Percentiles rank a stretch among this genome's conserved stretches.
These are phyloP conservation scores for Cinnamomum chago DNA, from an alignment of 164 flowering plant genomes.

Conservation along the genomic window DNA sequence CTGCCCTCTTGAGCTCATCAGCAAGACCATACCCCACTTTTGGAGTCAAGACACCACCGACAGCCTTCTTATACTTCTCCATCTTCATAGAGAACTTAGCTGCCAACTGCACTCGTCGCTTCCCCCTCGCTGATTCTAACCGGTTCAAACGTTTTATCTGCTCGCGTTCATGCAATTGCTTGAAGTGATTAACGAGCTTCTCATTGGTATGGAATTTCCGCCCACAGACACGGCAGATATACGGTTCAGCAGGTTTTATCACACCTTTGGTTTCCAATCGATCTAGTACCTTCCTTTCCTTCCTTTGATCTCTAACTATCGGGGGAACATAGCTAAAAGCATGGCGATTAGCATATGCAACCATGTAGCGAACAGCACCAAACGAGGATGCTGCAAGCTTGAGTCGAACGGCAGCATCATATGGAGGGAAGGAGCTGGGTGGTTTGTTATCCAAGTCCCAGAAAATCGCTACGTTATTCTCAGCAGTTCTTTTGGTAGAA, in stretches of 20 bases:
- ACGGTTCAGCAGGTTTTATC: constrained; percentile 37
- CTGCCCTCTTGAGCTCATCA: constrained; percentile 76
- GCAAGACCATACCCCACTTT: constrained; percentile 69
- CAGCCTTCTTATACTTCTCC: constrained; percentile 71
- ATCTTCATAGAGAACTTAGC: constrained; percentile 75
- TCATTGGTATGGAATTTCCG: constrained; percentile 60
- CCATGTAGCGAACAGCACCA: constrained; percentile 52
- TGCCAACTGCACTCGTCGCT: constrained; percentile 54
- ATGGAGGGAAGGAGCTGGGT: constrained; percentile 62
- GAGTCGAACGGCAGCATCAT: constrained; percentile 61
- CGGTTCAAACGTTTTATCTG: constrained; percentile 60
- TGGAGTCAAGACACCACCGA: constrained; percentile 55
- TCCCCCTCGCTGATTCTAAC: constrained; percentile 70
- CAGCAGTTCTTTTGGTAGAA: constrained; percentile 7
- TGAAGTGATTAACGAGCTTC: constrained; percentile 68
- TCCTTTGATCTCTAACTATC: constrained; percentile 44
- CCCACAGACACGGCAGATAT: constrained; percentile 73
- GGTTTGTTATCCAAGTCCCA: constrained; percentile 95
- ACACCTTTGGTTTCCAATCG: constrained; percentile 50
- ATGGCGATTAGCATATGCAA: constrained; percentile 77
- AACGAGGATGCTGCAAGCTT: constrained; percentile 51
- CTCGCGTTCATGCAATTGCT: constrained; percentile 73
- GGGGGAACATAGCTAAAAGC: constrained; percentile 55
- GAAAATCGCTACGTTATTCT: constrained; percentile 55
- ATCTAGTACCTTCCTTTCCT: constrained; percentile 46